Evolutionary conservation across 176 grass and related monocot species (phyloP).

Genomic region (Bonia amplexicaulis): DNA sequence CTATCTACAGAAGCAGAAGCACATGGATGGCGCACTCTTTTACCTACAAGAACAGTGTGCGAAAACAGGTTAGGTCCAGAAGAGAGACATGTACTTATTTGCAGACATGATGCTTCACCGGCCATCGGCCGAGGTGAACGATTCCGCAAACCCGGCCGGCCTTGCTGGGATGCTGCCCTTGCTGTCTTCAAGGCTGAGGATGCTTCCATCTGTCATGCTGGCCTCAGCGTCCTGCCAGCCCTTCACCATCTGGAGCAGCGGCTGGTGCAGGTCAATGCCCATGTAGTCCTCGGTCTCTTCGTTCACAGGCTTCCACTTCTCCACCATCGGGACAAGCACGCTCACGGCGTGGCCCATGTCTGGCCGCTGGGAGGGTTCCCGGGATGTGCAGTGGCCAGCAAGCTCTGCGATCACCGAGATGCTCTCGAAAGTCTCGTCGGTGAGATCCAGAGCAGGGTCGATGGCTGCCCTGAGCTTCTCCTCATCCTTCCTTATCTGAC

Average conservation of each 20-base stretch:
- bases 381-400: constrained; percentile 71
- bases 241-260: constrained; percentile 93
- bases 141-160: constrained; percentile 80
- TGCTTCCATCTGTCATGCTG: constrained; percentile 54
- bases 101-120: constrained; percentile 43
- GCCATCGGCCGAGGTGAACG: constrained; percentile 90
- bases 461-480: constrained; percentile 66
- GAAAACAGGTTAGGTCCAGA: constrained; percentile 3
- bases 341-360: constrained; percentile 85
- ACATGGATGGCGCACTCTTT: constrained; percentile 27
- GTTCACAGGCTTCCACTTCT: constrained; percentile 84
- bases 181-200: constrained; percentile 72
- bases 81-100: constrained; percentile 43
- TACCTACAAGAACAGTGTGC: constrained; percentile 27
- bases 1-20: constrained; percentile 39
- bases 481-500: constrained; percentile 52
- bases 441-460: constrained; percentile 59
- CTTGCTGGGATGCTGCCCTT: constrained; percentile 94
- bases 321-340: constrained; percentile 69
- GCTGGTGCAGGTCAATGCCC: constrained; percentile 82
- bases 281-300: constrained; percentile 81
- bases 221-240: constrained; percentile 82
- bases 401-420: constrained; percentile 66
- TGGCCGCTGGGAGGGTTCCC: constrained; percentile 72
- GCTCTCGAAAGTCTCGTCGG: constrained; percentile 66